A percentile compares a stretch with the other conserved stretches of the same genome.
Evolutionary conservation across 805 yeast species (phyloP).

Genomic region (Spathaspora gorwiae): DNA sequence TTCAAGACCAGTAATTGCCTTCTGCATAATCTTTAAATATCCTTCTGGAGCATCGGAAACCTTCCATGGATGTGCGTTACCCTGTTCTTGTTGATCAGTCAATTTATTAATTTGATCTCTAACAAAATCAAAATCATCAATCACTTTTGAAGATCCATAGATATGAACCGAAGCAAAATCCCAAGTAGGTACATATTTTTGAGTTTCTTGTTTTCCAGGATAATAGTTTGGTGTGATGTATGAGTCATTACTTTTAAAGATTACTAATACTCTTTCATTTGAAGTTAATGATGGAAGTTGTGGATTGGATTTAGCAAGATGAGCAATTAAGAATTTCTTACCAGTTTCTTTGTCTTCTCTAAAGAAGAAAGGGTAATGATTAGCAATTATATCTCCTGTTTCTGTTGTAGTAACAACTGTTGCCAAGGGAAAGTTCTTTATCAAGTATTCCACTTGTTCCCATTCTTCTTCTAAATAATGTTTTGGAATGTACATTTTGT

Average conservation of each 20-base stretch:
- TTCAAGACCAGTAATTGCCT: conserved; percentile 53
- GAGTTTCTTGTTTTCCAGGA: conserved; percentile 50
- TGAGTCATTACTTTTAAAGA: conserved; percentile 48
- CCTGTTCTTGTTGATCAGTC: conserved; percentile 44
- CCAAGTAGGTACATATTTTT: conserved; percentile 70
- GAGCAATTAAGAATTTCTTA: conserved; percentile 45
- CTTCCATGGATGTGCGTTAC: conserved; percentile 44
- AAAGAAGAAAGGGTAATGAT: conserved; percentile 53
- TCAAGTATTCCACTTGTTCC: conserved; percentile 37
- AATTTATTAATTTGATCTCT: conserved; percentile 40
- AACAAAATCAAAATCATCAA: conserved; percentile 45
- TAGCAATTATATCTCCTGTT: conserved; percentile 43
- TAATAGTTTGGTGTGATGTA: conserved; percentile 61
- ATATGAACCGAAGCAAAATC: conserved; percentile 56
- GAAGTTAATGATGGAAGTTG: conserved; percentile 41
- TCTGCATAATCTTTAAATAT: conserved; percentile 39
- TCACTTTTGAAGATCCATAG: conserved; percentile 45
- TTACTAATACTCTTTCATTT: conserved; percentile 40
- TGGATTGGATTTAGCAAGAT: conserved; percentile 49
- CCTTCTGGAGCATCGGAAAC: conserved; percentile 53
- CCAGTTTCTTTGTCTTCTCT: conserved; percentile 31
- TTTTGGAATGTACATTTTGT: conserved; percentile 35
- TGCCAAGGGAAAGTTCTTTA: conserved; percentile 48
- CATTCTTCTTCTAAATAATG: conserved; percentile 28
- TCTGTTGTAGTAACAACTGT: conserved; percentile 41